A percentile compares a stretch with the other conserved stretches of the same genome.
phyloP scores from a whole-genome alignment of 352 stramenopile genomes.

The Phytophthora meadii region DNA sequence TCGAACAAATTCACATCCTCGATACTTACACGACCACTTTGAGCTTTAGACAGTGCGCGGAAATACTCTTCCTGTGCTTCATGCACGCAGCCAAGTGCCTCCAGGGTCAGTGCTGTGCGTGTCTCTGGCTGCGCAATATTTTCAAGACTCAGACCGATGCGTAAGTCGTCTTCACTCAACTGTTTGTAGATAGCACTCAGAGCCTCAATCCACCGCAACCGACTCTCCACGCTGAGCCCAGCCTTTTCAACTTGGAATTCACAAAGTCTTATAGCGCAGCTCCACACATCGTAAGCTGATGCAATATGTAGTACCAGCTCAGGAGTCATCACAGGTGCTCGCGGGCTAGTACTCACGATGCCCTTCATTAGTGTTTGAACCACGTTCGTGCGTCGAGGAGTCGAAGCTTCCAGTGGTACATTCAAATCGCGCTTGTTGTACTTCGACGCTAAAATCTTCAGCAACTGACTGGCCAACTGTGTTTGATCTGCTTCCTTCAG shows the following conservation, averaged over 20 bases:
- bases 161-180: conserved; percentile 85
- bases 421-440: conserved; percentile 90
- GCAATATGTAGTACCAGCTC: conserved; percentile 87
- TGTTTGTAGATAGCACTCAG: conserved; percentile 88
- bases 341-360: conserved; percentile 65
- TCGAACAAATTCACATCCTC: conserved; percentile 90
- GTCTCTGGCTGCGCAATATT: conserved; percentile 83
- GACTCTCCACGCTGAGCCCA: conserved; percentile 68
- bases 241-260: conserved; percentile 87
- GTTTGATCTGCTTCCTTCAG: conserved; percentile 58
- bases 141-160: conserved; percentile 80
- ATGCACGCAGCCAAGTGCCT: conserved; percentile 84
- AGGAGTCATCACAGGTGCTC: conserved; percentile 75
- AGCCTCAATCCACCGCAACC: conserved; percentile 87
- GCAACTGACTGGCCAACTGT: conserved; percentile 63
- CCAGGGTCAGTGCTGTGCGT: conserved; percentile 70
- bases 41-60: conserved; percentile 77
- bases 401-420: conserved; percentile 57
- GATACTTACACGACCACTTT: conserved; percentile 74
- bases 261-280: conserved; percentile 67
- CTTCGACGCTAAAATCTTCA: conserved; percentile 86
- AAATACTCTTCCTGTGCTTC: conserved; percentile 92
- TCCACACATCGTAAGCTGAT: conserved; percentile 87
- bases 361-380: conserved; percentile 87
- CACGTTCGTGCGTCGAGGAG: conserved; percentile 75